A percentile compares a stretch with the other conserved stretches of the same genome.
phyloP scores from a whole-genome alignment of 257 asterid genomes.

The Henckelia pumila region DNA sequence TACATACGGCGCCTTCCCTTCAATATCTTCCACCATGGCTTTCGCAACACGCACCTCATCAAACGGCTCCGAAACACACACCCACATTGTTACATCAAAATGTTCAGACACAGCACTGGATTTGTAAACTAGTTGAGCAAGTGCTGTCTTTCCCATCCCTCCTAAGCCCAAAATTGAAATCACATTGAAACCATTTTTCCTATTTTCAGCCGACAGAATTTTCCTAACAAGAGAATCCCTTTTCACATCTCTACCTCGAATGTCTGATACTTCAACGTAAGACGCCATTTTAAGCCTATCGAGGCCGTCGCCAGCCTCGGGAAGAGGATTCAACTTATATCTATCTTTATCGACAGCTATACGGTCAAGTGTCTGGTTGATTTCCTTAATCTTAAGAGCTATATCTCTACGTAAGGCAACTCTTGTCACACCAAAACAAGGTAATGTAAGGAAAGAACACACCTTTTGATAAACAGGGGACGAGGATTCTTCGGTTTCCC shows the following conservation, averaged over 20 bases:
- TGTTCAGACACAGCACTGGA: constrained; percentile 19
- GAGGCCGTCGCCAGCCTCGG: background rate
- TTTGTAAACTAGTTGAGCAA: constrained; percentile 43
- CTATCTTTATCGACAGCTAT: constrained; percentile 48
- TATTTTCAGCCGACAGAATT: background rate
- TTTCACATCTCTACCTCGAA: constrained; percentile 40
- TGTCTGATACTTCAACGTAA: constrained; percentile 31
- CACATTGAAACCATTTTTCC: background rate
- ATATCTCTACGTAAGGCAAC: constrained; percentile 49
- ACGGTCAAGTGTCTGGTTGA: constrained; percentile 35
- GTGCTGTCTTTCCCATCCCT: constrained; percentile 52
- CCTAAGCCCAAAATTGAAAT: constrained; percentile 38
- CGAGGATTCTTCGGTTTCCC: constrained; percentile 6
- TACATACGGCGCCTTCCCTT: constrained; percentile 35
- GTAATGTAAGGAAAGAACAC: constrained; percentile 29
- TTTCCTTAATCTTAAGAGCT: constrained; percentile 41
- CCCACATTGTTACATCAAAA: constrained; percentile 43
- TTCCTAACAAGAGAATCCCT: constrained; percentile 11
- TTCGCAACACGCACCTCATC: constrained; percentile 48
- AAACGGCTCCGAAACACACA: constrained; percentile 51
- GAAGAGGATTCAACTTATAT: constrained; percentile 33
- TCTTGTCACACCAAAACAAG: constrained; percentile 37
- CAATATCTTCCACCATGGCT: constrained; percentile 44
- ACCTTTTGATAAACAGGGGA: constrained; percentile 42
- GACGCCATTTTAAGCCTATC: constrained; percentile 35